Evolutionary conservation across 352 stramenopile species (phyloP).

Genomic region (Globisporangium radiosum): DNA sequence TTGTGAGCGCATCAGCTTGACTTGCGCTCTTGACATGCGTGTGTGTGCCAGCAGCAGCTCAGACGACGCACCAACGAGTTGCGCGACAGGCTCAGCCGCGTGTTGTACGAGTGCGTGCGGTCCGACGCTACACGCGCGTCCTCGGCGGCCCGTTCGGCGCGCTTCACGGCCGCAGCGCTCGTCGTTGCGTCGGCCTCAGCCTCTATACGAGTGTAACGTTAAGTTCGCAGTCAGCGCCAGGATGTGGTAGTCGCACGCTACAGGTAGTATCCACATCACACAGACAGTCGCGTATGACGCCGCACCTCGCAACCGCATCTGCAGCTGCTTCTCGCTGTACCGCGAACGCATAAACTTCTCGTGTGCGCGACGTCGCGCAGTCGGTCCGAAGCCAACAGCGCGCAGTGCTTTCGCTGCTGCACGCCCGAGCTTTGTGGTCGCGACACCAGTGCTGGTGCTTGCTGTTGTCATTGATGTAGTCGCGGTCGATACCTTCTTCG

Average conservation of each 20-base stretch:
- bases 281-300: not conserved
- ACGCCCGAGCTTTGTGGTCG: constrained; percentile 7
- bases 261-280: not conserved
- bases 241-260: not conserved
- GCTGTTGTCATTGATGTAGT: not conserved
- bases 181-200: not conserved
- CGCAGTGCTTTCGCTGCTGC: constrained; percentile 21
- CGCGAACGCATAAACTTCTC: constrained; percentile 16
- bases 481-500: constrained; percentile 1
- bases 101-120: constrained; percentile 28
- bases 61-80: constrained; percentile 22
- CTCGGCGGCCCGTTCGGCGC: constrained; percentile 11
- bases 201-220: not conserved
- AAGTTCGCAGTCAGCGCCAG: too few relatives aligned
- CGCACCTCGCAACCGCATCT: constrained; percentile 4
- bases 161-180: constrained; percentile 6
- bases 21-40: not conserved
- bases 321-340: constrained; percentile 6
- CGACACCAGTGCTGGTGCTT: not conserved
- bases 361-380: constrained; percentile 18
- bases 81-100: constrained; percentile 21
- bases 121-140: constrained; percentile 21
- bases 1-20: too few relatives aligned
- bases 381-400: constrained; percentile 16
- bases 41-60: not conserved